Base-by-base conservation (phyloP, 2,329 filamentous ascomycete genomes). In the Trichoderma brevicompactum region DNA sequence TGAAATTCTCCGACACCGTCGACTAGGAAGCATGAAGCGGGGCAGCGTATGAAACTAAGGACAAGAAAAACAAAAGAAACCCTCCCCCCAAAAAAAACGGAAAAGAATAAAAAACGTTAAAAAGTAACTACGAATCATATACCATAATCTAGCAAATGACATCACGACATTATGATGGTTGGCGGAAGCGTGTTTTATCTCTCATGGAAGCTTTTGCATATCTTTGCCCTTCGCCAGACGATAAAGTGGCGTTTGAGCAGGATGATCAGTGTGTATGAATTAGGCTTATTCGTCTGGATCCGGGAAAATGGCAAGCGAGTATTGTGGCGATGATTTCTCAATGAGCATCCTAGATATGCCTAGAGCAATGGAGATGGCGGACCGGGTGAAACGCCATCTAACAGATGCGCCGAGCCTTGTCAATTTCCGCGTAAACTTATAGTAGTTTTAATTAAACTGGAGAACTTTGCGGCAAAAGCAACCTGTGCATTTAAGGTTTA, bases 41-140 rank as follows among this genome's bases (percentile, higher is more conserved):
- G 81, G 79, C 46, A 84, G 83, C 70, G 76, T 83, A 63, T 83
- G 71, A 74, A 65, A 3, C 17, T 28, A 32, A 50, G n/a, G 23
- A 48, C 19, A 48, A 28, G 40, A 28, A 40, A 38, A 10, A 17
- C 15, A n/a, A 23, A n/a, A 6, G 5, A 36, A 59, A 32, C n/a
- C n/a, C n/a, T n/a, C 7, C 10, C 46, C 1, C 2, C 34, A 54
- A 54, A 54, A 38, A 15, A 54, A 13, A 9, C n/a, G 7, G 32
- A 17, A 36, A 36, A 13, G 10, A 10, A 38, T 36, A 43, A 19
- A 19, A 17, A 8, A 56, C 23, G n/a, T 13, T 5, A 44, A 58
- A 56, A 58, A 15, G 28, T 32, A 19, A 50, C 36, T 49, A 48
- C 34, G 44, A 23, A 48, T 48, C 28, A 58, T 32, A 58, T 19